Conservation (phyloP, 148 eudicot species). For the Camellia granthamiana region DNA sequence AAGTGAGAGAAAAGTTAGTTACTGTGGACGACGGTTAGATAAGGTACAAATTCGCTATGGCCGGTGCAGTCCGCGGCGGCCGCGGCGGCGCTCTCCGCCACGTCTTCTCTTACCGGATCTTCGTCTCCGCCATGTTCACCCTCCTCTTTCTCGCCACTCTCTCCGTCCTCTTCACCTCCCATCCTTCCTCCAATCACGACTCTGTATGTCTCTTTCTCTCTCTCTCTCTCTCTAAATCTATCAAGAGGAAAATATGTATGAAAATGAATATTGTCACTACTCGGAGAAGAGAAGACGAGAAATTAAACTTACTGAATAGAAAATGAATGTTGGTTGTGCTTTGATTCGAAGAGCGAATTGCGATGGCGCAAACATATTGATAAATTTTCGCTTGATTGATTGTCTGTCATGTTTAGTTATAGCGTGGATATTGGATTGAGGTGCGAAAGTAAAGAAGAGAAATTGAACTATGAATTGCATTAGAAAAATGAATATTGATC, state of each 20-base stretch:
- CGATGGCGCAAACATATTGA: no score
- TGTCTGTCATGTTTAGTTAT: no score
- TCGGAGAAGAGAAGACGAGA: no score
- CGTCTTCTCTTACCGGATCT: constrained; percentile 79
- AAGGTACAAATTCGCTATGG: constrained; percentile 36
- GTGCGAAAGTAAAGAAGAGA: no score
- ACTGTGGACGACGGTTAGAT: constrained; percentile 8
- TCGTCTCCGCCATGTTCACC: constrained; percentile 74
- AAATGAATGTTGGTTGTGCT: no score
- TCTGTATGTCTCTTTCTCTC: constrained; percentile 36
- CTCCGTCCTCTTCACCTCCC: constrained; percentile 70
- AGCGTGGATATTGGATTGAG: no score
- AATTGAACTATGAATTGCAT: no score
- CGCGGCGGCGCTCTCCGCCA: constrained; percentile 48
- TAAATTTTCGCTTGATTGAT: no score
- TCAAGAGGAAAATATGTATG: not conserved
- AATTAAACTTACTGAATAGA: no score
- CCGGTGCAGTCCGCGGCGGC: constrained; percentile 65
- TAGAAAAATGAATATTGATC: no score
- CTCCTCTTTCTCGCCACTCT: constrained; percentile 78
- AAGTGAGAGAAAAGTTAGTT: not conserved
- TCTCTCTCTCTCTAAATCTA: not conserved
- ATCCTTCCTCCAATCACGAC: constrained; percentile 41
- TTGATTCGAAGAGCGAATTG: no score
- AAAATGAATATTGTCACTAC: no score